Base-by-base conservation (phyloP, 2,329 filamentous ascomycete genomes). In the Talaromyces sp. region DNA sequence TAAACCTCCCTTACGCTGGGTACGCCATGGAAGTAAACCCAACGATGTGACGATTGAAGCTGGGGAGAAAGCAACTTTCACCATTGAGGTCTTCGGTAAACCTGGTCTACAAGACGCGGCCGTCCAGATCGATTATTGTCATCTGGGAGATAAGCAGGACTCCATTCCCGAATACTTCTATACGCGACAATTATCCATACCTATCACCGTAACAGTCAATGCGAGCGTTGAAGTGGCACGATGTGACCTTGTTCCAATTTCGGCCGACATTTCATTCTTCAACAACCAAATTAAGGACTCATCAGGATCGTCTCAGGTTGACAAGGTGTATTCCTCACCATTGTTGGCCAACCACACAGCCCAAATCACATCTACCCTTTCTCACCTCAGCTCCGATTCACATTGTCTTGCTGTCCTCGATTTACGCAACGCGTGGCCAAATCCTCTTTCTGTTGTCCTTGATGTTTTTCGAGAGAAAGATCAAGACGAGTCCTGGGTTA, bases 341-440 rank as follows among this genome's bases (percentile, higher is more conserved):
- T 60, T 63, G 33, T 37, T 66, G 33, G 58, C 63, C 35, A 63
- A 39, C 11, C 74, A 74, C 10, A 72, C 77, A 54, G 72, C 77
- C 37, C 76, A 80, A 41, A 82, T 85, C 60, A 79, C 82, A 14
- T 75, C 77, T 43, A 73, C 83, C 50, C 74, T 85, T 31, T 74
- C 75, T 11, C 76, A 80, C 22, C 76, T 81, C 35, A 76, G 77
- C 1, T 72, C 74, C 9, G 73, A 78, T 16, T 72, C 77, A 64
- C 67, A 92, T 72, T 96, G 92, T 72, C 82, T 97, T 43, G 79
- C 97, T 2, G 81, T 95, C 1, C 82, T 97, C 60, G 94, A 97
- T 76, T 81, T 97, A 33, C 88, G 92, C 64, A 98, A 98, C 73
- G 88, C 90, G 0, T 97, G 93, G 93, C 93, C 92, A 2, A 91